Percentiles rank a stretch among this genome's conserved stretches.
phyloP scores from a whole-genome alignment of 2,329 filamentous ascomycete genomes.

The Venturia oleaginea region DNA sequence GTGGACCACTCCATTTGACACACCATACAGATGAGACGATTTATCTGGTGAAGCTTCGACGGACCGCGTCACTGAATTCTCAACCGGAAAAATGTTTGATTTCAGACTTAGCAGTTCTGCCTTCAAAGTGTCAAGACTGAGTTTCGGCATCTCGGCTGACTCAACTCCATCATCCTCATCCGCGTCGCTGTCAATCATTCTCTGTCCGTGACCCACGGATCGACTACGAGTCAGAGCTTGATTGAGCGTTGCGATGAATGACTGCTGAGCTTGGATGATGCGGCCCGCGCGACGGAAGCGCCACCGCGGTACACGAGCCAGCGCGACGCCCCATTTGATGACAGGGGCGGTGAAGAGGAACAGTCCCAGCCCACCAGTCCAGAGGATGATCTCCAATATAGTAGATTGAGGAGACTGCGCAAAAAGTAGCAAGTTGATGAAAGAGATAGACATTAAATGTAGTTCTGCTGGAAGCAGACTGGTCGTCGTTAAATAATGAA shows the following conservation, averaged over 20 bases:
- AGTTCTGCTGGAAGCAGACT: constrained; percentile 81
- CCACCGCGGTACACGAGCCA: constrained; percentile 87
- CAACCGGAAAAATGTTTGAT: constrained; percentile 15
- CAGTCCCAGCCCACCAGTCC: constrained; percentile 61
- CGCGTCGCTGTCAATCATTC: constrained; percentile 34
- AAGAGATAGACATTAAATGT: constrained; percentile 70
- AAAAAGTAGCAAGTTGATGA: constrained; percentile 74
- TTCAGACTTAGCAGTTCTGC: constrained; percentile 21
- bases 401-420: constrained; percentile 51
- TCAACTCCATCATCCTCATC: constrained; percentile 32
- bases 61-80: constrained; percentile 20
- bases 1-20: not conserved
- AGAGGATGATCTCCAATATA: constrained; percentile 36
- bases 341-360: constrained; percentile 65
- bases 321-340: constrained; percentile 71
- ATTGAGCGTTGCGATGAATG: constrained; percentile 32
- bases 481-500: constrained; percentile 78
- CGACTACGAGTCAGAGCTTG: constrained; percentile 20
- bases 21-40: not conserved
- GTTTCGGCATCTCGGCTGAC: constrained; percentile 15
- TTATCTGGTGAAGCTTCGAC: constrained; percentile 22
- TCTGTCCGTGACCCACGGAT: constrained; percentile 22
- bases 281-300: constrained; percentile 58
- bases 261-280: constrained; percentile 33
- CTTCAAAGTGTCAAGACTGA: constrained; percentile 23